A percentile compares a stretch with the other conserved stretches of the same genome.
These are phyloP conservation scores for Globisporangium cederbergense DNA, from an alignment of 352 stramenopile species.

Conservation along the genomic window DNA sequence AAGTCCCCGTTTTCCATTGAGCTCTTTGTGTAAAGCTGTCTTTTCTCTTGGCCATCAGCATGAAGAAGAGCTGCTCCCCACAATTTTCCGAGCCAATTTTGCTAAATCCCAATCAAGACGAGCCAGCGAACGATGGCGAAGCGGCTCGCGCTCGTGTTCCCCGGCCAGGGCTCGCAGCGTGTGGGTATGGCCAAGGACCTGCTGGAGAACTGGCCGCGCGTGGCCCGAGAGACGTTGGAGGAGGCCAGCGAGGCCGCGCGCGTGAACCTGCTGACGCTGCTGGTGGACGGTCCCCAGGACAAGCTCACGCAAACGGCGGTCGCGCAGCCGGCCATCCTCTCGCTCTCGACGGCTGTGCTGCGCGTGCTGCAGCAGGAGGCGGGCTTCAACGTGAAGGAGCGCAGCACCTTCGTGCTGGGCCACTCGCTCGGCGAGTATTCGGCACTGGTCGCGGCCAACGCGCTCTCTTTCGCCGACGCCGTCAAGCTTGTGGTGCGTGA, in stretches of 20 bases:
- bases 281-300: slow-evolving; percentile 57
- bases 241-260: slow-evolving; percentile 74
- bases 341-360: slow-evolving; percentile 72
- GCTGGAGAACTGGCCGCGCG: slow-evolving; percentile 60
- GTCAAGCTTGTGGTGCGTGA: slow-evolving; percentile 51
- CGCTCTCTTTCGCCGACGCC: slow-evolving; percentile 64
- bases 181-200: slow-evolving; percentile 78
- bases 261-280: slow-evolving; percentile 49
- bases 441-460: slow-evolving; percentile 65
- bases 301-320: slow-evolving; percentile 69
- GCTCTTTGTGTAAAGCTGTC: neutral
- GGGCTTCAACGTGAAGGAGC: slow-evolving; percentile 30
- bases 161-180: slow-evolving; percentile 80
- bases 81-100: neutral
- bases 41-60: slow-evolving; percentile 3
- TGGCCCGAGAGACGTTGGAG: slow-evolving; percentile 55
- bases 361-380: slow-evolving; percentile 67
- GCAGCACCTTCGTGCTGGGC: slow-evolving; percentile 50
- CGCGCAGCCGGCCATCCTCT: slow-evolving; percentile 78
- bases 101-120: neutral
- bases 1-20: neutral
- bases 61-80: neutral
- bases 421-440: slow-evolving; percentile 88
- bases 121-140: slow-evolving; percentile 16
- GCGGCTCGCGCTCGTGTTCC: slow-evolving; percentile 72